These are phyloP conservation scores for Pseudoturritis turrita DNA, from an alignment of 345 rosid species.

Conservation along the genomic window DNA sequence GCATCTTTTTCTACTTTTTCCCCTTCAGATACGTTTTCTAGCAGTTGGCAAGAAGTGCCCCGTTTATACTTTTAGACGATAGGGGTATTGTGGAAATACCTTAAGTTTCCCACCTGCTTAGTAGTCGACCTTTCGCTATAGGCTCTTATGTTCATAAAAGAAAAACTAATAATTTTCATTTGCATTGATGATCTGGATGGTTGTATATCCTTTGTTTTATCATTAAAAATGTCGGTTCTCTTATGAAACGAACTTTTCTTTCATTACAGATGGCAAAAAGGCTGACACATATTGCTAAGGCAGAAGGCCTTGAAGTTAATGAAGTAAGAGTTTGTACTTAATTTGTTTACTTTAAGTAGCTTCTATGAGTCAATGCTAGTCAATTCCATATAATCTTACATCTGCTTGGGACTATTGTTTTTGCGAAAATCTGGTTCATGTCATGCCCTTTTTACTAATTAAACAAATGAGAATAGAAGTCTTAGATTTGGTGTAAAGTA, in stretches of 20 bases:
- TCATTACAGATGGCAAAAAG: conserved; percentile 87
- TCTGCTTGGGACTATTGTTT: conserved; percentile 3
- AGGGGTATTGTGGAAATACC: neutral
- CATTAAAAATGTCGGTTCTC: neutral
- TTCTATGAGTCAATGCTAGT: conserved; percentile 12
- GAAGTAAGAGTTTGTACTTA: conserved; percentile 44
- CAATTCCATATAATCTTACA: conserved; percentile 1
- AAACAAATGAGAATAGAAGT: neutral
- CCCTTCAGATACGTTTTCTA: conserved; percentile 7
- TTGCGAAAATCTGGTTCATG: neutral
- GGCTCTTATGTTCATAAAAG: neutral
- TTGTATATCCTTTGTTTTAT: neutral
- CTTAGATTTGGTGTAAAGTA: conserved; percentile 2
- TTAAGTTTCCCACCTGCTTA: neutral
- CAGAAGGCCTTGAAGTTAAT: conserved; percentile 81
- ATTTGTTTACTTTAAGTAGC: neutral
- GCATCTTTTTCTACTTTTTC: neutral
- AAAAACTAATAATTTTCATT: neutral
- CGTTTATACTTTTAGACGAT: neutral
- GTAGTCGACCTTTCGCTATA: neutral
- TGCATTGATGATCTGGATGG: conserved; percentile 1
- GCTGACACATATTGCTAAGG: conserved; percentile 71
- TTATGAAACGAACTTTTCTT: conserved; percentile 24
- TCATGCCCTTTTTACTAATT: neutral
- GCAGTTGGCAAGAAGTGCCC: neutral